phyloP scores from a whole-genome alignment of 1,139 yeast genomes.

The Pichia sp. region DNA sequence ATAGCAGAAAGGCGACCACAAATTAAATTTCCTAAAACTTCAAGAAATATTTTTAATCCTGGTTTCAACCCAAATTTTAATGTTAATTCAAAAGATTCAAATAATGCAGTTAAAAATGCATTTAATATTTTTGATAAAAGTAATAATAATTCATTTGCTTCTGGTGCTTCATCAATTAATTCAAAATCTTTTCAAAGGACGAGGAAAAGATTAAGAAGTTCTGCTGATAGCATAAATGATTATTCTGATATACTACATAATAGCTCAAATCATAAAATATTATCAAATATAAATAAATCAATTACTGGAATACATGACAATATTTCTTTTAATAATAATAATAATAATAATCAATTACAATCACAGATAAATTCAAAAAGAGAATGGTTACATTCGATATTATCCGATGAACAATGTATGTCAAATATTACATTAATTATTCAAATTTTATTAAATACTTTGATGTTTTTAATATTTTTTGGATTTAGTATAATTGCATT shows the following conservation, averaged over 20 bases:
- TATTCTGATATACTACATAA: background rate
- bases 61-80: constrained; percentile 17
- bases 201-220: constrained; percentile 9
- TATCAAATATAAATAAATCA: too few species aligned
- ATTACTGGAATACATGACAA: too few species aligned
- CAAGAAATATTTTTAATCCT: constrained; percentile 5
- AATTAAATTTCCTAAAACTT: background rate
- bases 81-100: constrained; percentile 28
- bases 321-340: too few species aligned
- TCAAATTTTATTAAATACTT: constrained; percentile 61
- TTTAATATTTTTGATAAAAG: constrained; percentile 41
- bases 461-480: constrained; percentile 46
- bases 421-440: constrained; percentile 63
- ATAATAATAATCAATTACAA: too few species aligned
- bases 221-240: background rate
- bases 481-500: constrained; percentile 52
- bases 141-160: constrained; percentile 27
- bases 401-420: constrained; percentile 51
- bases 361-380: background rate
- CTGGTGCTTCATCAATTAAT: constrained; percentile 5
- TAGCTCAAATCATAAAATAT: background rate
- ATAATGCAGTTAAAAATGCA: constrained; percentile 39
- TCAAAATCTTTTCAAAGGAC: constrained; percentile 17
- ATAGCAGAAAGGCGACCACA: constrained; percentile 6
- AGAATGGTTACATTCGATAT: constrained; percentile 10